Evolutionary conservation across 2,329 filamentous ascomycete species (phyloP), one percentile per base, ranked within the genome.

Genomic region (Dryadomyces quercus-mongolicae): DNA sequence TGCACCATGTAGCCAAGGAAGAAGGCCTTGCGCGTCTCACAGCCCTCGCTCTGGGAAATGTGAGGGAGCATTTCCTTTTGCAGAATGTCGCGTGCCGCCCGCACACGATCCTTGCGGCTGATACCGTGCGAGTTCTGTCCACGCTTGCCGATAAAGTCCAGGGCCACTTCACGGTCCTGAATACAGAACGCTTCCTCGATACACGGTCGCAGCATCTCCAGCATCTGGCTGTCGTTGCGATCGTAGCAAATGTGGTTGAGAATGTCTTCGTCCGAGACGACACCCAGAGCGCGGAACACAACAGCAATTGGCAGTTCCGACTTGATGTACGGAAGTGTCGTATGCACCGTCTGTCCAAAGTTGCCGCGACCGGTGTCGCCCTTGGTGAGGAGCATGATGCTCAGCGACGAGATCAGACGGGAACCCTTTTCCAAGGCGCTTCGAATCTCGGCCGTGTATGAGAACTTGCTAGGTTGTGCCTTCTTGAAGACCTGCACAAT

Each of bases 401-500:
- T 86, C 67, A 96, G 82, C 48, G 90, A 92, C 16, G 92, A 96
- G 62, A 98, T 94, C 52, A 98, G 80, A 31, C 94, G 81, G 1
- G 92, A 96, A 15, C 94, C 93, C 69, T 95, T 96, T 69, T 98
- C 93, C 9, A 97, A 81, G 1, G 94, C 92, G 69, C 91, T 96
- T 71, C 93, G 82, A 62, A 98, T 96, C 70, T 98, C 93, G 13
- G 93, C 94, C 22, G 92, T 86, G 68, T 93, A 95, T 1, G 90
- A 91, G 59, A 89, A 95, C 10, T 89, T 87, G 60, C 88, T 92
- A n/a, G 90, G 89, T 62, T 85, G 81, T 0, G 92, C 89, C 74
- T 98, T 98, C 72, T 95, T 92, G 81, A 98, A 98, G 31, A 98
- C 92, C 71, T 98, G 93, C 5, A 98, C 93, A 56, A 97, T 98